A percentile compares a stretch with the other conserved stretches of the same genome.
phyloP scores from a whole-genome alignment of 306 rosid species.

The Boehmeria nivea region DNA sequence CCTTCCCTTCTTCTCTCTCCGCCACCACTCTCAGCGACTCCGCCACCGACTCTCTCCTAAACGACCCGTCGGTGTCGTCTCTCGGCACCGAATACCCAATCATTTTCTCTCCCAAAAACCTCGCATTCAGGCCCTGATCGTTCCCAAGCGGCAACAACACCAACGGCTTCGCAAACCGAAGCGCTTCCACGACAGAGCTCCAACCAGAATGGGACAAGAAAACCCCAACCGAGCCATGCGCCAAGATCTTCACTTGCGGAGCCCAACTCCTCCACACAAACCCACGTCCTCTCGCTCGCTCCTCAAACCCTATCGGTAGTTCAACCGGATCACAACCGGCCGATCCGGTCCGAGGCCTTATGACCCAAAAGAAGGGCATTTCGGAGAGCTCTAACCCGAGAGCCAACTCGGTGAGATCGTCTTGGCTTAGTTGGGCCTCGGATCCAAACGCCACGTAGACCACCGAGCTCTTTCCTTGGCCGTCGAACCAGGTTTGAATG shows the following conservation, averaged over 20 bases:
- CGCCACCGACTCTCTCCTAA: not conserved
- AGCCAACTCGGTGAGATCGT: constrained; percentile 22
- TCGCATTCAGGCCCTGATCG: not conserved
- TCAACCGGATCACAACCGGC: no score
- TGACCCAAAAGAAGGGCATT: constrained; percentile 18
- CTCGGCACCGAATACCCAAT: not conserved
- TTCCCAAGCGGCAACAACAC: not conserved
- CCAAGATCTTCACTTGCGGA: no score
- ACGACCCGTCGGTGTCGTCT: not conserved
- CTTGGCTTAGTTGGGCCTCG: constrained; percentile 19
- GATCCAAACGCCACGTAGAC: constrained; percentile 24
- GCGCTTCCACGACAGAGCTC: not conserved
- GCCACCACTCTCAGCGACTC: not conserved
- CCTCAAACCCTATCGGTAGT: no score
- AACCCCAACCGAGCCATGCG: no score
- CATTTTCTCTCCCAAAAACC: not conserved
- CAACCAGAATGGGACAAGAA: not conserved
- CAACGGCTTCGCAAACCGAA: not conserved
- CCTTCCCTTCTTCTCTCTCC: not conserved
- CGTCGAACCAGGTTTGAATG: constrained; percentile 24
- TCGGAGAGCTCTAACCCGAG: constrained; percentile 19
- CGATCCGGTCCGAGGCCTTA: not conserved
- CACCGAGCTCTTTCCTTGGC: not conserved
- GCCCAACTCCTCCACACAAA: no score
- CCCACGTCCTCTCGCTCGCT: no score